These are phyloP conservation scores for Quercus tomentella DNA, from an alignment of 331 rosid species.

Conservation along the genomic window DNA sequence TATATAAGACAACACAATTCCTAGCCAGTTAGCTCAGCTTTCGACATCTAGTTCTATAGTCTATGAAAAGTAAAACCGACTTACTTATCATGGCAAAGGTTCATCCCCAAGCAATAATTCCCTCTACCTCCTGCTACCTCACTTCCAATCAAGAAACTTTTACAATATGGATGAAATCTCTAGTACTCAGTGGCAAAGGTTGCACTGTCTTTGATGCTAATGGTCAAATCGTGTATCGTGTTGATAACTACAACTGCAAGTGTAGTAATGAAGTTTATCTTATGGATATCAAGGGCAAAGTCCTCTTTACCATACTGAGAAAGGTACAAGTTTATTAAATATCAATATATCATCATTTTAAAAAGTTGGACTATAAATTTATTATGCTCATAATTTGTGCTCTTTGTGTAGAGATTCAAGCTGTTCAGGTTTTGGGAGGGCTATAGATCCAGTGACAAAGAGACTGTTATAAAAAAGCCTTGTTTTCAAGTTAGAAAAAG, in stretches of 20 bases:
- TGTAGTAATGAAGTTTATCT: constrained; percentile 53
- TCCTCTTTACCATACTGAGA: constrained; percentile 49
- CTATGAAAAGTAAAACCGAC: neutral
- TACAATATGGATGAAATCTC: constrained; percentile 83
- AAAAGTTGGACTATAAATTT: neutral
- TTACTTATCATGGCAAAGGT: constrained; percentile 42
- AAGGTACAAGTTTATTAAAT: constrained; percentile 31
- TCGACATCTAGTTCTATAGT: neutral
- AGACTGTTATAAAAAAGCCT: constrained; percentile 29
- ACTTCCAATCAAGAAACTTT: constrained; percentile 62
- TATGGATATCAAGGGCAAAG: constrained; percentile 58
- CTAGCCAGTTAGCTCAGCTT: constrained; percentile 9
- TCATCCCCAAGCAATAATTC: constrained; percentile 36
- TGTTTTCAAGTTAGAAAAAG: constrained; percentile 43
- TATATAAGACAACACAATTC: constrained; percentile 25
- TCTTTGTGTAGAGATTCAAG: constrained; percentile 33
- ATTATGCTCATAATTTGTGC: neutral
- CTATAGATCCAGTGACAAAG: constrained; percentile 34
- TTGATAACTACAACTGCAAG: constrained; percentile 55
- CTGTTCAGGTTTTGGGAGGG: constrained; percentile 61
- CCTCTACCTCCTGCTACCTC: constrained; percentile 24
- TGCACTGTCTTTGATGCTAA: constrained; percentile 64
- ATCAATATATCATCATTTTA: neutral
- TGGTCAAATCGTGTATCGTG: constrained; percentile 59
- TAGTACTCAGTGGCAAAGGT: constrained; percentile 53